A percentile compares a stretch with the other conserved stretches of the same genome.
These are phyloP conservation scores for Piloderma croceum DNA, from an alignment of 768 basidiomycete species.

Conservation along the genomic window DNA sequence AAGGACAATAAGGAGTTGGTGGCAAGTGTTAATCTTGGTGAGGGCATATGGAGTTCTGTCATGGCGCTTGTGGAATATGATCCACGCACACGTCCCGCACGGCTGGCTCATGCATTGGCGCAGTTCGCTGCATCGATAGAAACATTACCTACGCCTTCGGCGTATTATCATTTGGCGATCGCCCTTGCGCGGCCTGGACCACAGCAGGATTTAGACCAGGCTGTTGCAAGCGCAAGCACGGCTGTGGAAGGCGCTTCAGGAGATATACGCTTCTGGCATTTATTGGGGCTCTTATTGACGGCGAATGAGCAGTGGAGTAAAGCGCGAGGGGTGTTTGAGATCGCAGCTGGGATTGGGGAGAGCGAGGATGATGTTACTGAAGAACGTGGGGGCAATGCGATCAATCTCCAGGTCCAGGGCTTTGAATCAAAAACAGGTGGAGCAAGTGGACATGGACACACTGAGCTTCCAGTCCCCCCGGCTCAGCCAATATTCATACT, in stretches of 20 bases:
- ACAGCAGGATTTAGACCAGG: slow-evolving; percentile 58
- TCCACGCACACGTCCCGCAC: slow-evolving; percentile 49
- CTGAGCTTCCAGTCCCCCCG: slow-evolving; percentile 1
- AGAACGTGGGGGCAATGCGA: too few species aligned
- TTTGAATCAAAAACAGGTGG: background rate
- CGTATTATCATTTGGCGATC: slow-evolving; percentile 77
- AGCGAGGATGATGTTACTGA: slow-evolving; percentile 26
- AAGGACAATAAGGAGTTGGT: slow-evolving; percentile 43
- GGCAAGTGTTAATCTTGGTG: slow-evolving; percentile 58
- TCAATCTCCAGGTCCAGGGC: too few species aligned
- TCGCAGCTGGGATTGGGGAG: slow-evolving; percentile 61
- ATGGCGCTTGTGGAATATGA: slow-evolving; percentile 64
- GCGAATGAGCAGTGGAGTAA: slow-evolving; percentile 75
- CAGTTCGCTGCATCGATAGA: slow-evolving; percentile 47
- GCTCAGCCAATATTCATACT: slow-evolving; percentile 19
- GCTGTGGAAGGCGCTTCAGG: slow-evolving; percentile 62
- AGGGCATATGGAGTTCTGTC: slow-evolving; percentile 69
- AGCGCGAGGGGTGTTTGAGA: slow-evolving; percentile 69
- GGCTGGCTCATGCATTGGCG: slow-evolving; percentile 51
- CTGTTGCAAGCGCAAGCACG: slow-evolving; percentile 57
- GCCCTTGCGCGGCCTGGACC: slow-evolving; percentile 62
- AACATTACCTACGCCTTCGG: slow-evolving; percentile 45
- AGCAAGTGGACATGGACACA: background rate
- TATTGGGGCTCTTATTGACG: slow-evolving; percentile 77
- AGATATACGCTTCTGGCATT: slow-evolving; percentile 81